phyloP scores from a whole-genome alignment of 257 asterid genomes.

The Phtheirospermum japonicum region DNA sequence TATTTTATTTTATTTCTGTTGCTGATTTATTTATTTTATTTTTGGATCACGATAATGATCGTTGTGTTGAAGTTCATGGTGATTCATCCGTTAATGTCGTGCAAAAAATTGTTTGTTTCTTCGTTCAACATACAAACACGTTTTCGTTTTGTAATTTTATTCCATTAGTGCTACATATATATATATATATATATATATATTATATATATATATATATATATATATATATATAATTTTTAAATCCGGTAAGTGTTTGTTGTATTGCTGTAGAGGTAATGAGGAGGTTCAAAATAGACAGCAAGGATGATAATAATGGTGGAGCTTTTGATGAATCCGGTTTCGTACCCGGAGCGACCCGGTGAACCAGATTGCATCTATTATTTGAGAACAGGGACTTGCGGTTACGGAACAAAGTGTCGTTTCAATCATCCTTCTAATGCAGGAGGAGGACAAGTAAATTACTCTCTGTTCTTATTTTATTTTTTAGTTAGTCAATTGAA shows the following conservation, averaged over 20 bases:
- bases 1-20: too few species aligned
- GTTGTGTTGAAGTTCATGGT: too few species aligned
- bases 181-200: too few species aligned
- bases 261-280: slow-evolving; percentile 25
- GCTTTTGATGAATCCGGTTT: not conserved
- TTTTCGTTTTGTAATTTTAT: not conserved
- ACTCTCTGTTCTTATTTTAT: not conserved
- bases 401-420: slow-evolving; percentile 41
- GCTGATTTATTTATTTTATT: not conserved
- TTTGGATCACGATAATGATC: too few species aligned
- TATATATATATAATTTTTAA: too few species aligned
- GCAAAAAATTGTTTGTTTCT: not conserved
- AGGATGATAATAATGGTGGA: slow-evolving; percentile 36
- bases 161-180: too few species aligned
- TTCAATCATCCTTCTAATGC: slow-evolving; percentile 37
- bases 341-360: slow-evolving; percentile 64
- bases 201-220: slow-evolving; percentile 28
- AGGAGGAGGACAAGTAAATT: slow-evolving; percentile 37
- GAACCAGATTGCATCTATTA: slow-evolving; percentile 67
- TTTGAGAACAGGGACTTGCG: slow-evolving; percentile 66
- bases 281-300: slow-evolving; percentile 36
- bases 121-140: not conserved
- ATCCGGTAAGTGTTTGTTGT: too few species aligned
- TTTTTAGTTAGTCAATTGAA: too few species aligned
- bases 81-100: too few species aligned